phyloP scores from a whole-genome alignment of 148 eudicot genomes.

The Camellia granthamiana region DNA sequence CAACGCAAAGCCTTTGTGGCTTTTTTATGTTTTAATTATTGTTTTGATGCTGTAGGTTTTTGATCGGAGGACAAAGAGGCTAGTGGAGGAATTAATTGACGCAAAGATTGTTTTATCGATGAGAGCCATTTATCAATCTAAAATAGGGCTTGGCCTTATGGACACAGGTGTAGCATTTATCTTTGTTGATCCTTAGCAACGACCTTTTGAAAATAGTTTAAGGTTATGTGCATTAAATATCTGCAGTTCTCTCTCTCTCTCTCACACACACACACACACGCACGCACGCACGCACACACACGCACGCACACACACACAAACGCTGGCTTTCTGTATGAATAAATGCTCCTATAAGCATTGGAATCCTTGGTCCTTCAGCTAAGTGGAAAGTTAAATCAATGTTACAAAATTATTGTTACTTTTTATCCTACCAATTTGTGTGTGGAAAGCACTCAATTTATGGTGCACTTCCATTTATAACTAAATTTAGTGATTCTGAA shows the following conservation, averaged over 20 bases:
- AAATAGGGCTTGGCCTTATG: slow-evolving; percentile 71
- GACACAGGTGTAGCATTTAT: slow-evolving; percentile 55
- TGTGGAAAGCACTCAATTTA: background rate
- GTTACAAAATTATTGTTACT: background rate
- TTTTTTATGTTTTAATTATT: background rate
- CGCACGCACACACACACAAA: background rate
- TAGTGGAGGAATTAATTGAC: slow-evolving; percentile 90
- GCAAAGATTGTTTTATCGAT: slow-evolving; percentile 82
- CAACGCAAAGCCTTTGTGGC: background rate
- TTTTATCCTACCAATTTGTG: background rate
- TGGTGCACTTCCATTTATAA: background rate
- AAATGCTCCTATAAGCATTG: background rate
- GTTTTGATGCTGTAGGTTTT: slow-evolving; percentile 51
- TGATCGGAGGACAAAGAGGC: slow-evolving; percentile 68
- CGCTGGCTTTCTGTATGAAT: background rate
- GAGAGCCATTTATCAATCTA: slow-evolving; percentile 90
- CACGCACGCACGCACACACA: background rate
- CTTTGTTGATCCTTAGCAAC: background rate
- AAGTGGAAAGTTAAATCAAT: slow-evolving; percentile 14
- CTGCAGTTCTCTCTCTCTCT: background rate
- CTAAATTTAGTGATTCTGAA: background rate
- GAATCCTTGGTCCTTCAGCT: background rate
- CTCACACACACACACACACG: background rate
- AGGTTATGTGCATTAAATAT: background rate
- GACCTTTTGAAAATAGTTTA: background rate